Conservation (phyloP, 805 yeast species). For the Candida xyloterini region DNA sequence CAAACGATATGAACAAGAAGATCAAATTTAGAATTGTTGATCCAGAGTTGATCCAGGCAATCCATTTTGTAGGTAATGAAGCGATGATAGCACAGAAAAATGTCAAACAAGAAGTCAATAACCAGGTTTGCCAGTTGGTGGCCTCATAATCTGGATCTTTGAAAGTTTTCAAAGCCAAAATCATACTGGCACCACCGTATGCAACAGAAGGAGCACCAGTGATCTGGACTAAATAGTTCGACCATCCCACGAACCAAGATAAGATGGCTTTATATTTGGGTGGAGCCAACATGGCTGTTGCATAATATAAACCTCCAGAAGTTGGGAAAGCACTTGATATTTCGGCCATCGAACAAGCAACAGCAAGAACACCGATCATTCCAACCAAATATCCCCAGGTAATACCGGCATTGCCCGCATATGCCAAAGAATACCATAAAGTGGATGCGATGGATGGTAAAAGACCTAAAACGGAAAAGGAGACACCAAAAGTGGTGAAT, state of each 20-base stretch:
- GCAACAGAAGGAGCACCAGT: slow-evolving; percentile 61
- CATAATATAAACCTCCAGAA: slow-evolving; percentile 65
- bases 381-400: slow-evolving; percentile 62
- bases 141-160: slow-evolving; percentile 40
- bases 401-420: slow-evolving; percentile 59
- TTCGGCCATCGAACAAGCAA: slow-evolving; percentile 61
- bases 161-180: slow-evolving; percentile 47
- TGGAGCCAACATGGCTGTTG: slow-evolving; percentile 60
- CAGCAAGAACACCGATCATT: slow-evolving; percentile 51
- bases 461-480: slow-evolving; percentile 60
- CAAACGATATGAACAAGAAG: slow-evolving; percentile 48
- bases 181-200: slow-evolving; percentile 55
- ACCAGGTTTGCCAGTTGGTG: slow-evolving; percentile 47
- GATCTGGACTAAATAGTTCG: slow-evolving; percentile 61
- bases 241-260: slow-evolving; percentile 62
- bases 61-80: slow-evolving; percentile 51
- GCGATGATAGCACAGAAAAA: slow-evolving; percentile 45
- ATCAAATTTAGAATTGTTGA: slow-evolving; percentile 49
- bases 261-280: slow-evolving; percentile 48
- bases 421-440: slow-evolving; percentile 54
- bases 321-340: slow-evolving; percentile 63
- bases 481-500: slow-evolving; percentile 57
- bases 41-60: slow-evolving; percentile 48
- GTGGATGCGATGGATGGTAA: slow-evolving; percentile 65
- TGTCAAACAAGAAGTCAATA: slow-evolving; percentile 49